These are phyloP conservation scores for Spinellus fusiger DNA, from an alignment of 192 early-diverging fungal genomes.

Conservation along the genomic window DNA sequence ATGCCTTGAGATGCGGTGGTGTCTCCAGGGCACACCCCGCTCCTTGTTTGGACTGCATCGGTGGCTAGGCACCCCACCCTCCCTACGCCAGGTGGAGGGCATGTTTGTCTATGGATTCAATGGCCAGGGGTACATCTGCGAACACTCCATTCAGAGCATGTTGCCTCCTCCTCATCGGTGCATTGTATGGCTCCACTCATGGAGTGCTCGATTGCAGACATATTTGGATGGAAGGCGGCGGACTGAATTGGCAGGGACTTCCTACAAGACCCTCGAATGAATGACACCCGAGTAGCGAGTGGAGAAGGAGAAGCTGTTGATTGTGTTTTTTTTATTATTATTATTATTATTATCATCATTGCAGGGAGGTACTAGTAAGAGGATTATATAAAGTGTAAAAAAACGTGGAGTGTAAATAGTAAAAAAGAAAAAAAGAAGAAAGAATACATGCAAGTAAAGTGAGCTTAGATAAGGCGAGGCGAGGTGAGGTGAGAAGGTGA, in stretches of 20 bases:
- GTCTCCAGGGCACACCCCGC: conserved; percentile 35
- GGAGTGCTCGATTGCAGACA: conserved; percentile 22
- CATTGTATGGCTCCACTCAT: conserved; percentile 29
- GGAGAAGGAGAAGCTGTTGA: not conserved
- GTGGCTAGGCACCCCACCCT: not conserved
- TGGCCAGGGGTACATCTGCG: conserved; percentile 32
- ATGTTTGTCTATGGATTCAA: conserved; percentile 44
- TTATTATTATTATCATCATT: too few species aligned
- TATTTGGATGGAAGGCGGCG: not conserved
- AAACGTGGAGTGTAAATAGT: not conserved
- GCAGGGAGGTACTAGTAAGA: too few species aligned
- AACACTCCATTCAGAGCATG: conserved; percentile 47
- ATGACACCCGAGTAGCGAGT: not conserved
- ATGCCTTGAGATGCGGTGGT: conserved; percentile 41
- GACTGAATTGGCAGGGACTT: too few species aligned
- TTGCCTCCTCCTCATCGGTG: conserved; percentile 42
- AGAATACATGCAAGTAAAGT: not conserved
- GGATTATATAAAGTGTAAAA: not conserved
- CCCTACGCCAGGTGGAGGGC: conserved; percentile 33
- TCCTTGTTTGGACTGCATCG: conserved; percentile 27
- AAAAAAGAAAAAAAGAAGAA: not conserved
- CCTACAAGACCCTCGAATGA: too few species aligned
- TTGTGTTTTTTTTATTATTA: not conserved
- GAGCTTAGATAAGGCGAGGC: not conserved
- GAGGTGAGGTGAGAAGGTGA: not conserved